Evolutionary conservation across 2,329 filamentous ascomycete species (phyloP), one percentile per base, ranked within the genome.

Genomic region (Diplodia scrobiculata): DNA sequence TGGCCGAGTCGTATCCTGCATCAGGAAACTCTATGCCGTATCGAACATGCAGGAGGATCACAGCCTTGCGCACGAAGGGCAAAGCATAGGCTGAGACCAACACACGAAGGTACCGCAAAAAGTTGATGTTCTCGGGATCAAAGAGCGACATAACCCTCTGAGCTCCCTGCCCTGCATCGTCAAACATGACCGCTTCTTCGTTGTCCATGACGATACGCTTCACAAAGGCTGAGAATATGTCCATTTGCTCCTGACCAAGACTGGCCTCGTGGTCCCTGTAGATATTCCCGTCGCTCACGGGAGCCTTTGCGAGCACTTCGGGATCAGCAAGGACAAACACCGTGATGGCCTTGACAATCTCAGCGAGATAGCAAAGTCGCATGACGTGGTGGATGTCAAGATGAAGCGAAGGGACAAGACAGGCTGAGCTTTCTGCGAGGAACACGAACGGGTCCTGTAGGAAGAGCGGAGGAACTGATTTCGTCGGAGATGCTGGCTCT

Each of bases 21-120:
- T 84, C 88, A 51, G 90, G 90, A 72, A 98, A 93, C 70, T 97
- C 91, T 60, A 98, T 87, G 19, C 94, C 94, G 73, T 91, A 92
- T 71, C 91, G 90, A 68, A 96, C 89, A 75, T 98, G 89, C 69
- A 98, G 86, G 45, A 98, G 86, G 55, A 99, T 86, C 52, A 88
- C 84, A 7, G 85, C 84, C 79, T 99, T 99, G 67, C 95, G 89
- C 47, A 99, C 82, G 80, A 97, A 99, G 0, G 87, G 84, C n/a
- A 97, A 83, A 3, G 92, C 92, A 73, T 98, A 99, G 72, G 89
- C 92, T 68, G 88, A 87, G 27, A 91, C 84, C 67, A 83, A 71
- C 14, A 72, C 74, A 7, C 78, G 72, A 9, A 80, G 74, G 68
- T 75, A 73, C 62, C 72, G 73, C 21, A 77, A 69, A 64, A 77